Evolutionary conservation across 2,329 filamentous ascomycete genomes (phyloP).

Genomic region (Hyphodiscus sp.): DNA sequence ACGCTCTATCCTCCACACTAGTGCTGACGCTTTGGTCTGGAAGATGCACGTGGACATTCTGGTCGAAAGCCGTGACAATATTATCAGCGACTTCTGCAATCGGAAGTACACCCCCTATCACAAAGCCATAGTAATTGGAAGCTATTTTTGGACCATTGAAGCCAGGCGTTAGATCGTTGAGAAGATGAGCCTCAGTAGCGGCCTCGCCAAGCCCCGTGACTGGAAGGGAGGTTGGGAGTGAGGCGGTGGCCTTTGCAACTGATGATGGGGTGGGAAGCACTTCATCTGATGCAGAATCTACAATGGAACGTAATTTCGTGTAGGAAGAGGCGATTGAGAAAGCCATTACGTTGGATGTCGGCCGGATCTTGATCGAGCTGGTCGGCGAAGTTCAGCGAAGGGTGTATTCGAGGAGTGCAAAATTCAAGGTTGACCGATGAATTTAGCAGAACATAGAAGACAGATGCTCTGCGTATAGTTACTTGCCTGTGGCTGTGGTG

Average conservation of each 20-base stretch:
- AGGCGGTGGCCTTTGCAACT: slow-evolving; percentile 16
- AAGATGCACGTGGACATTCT: slow-evolving; percentile 79
- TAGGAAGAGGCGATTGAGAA: slow-evolving; percentile 24
- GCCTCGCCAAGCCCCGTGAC: slow-evolving; percentile 36
- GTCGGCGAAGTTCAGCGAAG: not conserved
- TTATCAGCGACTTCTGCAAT: slow-evolving; percentile 78
- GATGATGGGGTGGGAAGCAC: slow-evolving; percentile 20
- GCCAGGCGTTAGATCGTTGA: slow-evolving; percentile 37
- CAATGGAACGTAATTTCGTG: slow-evolving; percentile 13
- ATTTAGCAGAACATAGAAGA: no score
- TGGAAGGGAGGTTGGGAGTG: slow-evolving; percentile 33
- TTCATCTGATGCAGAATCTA: slow-evolving; percentile 18
- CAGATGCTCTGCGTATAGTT: no score
- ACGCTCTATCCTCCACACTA: slow-evolving; percentile 65
- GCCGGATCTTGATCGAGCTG: no score
- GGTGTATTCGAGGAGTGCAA: not conserved
- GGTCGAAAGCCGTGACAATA: slow-evolving; percentile 72
- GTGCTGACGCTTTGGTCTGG: slow-evolving; percentile 70
- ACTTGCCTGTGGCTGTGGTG: no score
- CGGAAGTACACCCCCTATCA: slow-evolving; percentile 75
- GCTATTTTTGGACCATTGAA: slow-evolving; percentile 29
- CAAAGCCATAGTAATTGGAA: slow-evolving; percentile 72
- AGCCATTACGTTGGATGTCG: not conserved
- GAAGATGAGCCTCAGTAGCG: slow-evolving; percentile 36
- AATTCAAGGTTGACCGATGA: not conserved